Conservation (phyloP, 176 grass and related monocot species). For the Oryza nivara region DNA sequence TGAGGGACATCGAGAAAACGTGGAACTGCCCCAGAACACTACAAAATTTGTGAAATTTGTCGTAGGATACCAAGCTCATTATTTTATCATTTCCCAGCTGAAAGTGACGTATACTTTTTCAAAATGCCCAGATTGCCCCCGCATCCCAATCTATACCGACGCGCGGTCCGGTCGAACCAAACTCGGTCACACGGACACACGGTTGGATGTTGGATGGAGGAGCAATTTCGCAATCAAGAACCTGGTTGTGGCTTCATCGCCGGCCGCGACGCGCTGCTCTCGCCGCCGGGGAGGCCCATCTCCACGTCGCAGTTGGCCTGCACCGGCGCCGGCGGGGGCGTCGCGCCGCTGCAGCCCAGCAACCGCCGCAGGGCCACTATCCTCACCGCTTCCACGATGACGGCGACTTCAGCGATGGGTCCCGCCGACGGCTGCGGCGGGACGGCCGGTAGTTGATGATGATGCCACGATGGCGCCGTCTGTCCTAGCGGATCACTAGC, state of each 20-base stretch:
- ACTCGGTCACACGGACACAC: too few relatives aligned
- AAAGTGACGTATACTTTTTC: too few relatives aligned
- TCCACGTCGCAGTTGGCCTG: slow-evolving; percentile 40
- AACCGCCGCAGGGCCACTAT: slow-evolving; percentile 57
- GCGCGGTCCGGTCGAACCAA: too few relatives aligned
- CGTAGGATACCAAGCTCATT: too few relatives aligned
- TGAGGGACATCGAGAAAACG: too few relatives aligned
- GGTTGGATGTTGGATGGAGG: neutral
- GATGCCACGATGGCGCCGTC: too few relatives aligned
- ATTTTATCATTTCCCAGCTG: too few relatives aligned
- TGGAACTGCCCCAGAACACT: too few relatives aligned
- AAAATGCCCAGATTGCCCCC: too few relatives aligned
- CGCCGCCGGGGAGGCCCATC: slow-evolving; percentile 34
- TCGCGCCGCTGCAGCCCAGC: slow-evolving; percentile 48
- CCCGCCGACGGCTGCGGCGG: neutral
- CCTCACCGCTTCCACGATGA: slow-evolving; percentile 54
- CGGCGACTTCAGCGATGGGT: slow-evolving; percentile 37
- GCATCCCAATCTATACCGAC: too few relatives aligned
- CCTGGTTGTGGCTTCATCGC: slow-evolving; percentile 45
- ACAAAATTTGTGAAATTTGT: too few relatives aligned
- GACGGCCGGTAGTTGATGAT: neutral
- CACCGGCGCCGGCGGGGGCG: neutral
- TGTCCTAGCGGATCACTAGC: too few relatives aligned
- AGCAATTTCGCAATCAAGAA: slow-evolving; percentile 12
- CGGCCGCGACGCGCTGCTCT: slow-evolving; percentile 51